A percentile compares a stretch with the other conserved stretches of the same genome.
phyloP scores from a whole-genome alignment of 2,329 filamentous ascomycete species.

The Akanthomyces lecanii region DNA sequence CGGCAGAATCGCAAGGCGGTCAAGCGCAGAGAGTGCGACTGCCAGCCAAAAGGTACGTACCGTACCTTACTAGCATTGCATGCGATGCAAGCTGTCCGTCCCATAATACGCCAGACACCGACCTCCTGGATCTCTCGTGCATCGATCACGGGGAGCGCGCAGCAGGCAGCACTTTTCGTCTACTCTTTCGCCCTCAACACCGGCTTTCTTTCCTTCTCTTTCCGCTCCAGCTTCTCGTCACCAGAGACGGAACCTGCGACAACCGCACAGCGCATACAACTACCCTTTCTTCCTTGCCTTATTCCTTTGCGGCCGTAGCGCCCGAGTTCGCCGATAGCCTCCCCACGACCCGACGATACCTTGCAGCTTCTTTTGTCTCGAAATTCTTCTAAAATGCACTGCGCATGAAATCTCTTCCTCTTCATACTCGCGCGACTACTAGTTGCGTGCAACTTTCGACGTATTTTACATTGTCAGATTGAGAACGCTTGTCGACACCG shows the following conservation, averaged over 20 bases:
- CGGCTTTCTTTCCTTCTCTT: not conserved
- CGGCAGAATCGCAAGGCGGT: slow-evolving; percentile 15
- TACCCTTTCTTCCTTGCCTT: too few species aligned
- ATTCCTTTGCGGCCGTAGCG: too few species aligned
- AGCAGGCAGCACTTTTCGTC: not conserved
- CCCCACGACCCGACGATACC: not conserved
- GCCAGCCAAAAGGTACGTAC: not conserved
- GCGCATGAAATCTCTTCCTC: not conserved
- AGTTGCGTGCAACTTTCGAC: not conserved
- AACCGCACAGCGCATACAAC: not conserved
- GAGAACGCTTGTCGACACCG: not conserved
- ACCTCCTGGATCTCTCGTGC: slow-evolving; percentile 5
- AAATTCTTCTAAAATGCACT: not conserved
- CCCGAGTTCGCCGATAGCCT: not conserved
- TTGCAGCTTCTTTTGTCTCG: not conserved
- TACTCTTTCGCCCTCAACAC: not conserved
- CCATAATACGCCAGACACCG: not conserved
- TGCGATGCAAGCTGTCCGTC: slow-evolving; percentile 1
- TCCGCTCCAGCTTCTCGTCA: not conserved
- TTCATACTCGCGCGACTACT: not conserved
- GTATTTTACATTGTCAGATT: not conserved
- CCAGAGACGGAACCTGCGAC: not conserved
- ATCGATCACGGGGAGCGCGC: not conserved
- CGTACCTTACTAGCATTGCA: too few species aligned
- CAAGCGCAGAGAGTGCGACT: not conserved